A percentile compares a stretch with the other conserved stretches of the same genome.
These are phyloP conservation scores for Cutaneotrichosporon cutaneum DNA, from an alignment of 1,284 basidiomycete genomes.

Conservation along the genomic window DNA sequence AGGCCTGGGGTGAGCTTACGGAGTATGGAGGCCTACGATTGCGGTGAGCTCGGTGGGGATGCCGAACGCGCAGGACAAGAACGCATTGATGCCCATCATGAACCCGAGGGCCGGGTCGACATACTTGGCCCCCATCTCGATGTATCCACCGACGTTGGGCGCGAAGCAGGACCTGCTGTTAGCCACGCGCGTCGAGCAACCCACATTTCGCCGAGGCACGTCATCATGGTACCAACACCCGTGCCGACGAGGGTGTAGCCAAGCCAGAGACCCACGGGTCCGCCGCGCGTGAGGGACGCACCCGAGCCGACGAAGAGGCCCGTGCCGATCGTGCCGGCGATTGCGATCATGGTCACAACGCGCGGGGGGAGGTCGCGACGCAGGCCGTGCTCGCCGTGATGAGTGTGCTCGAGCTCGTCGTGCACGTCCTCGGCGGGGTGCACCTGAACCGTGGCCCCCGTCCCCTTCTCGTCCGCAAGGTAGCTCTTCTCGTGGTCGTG, in stretches of 20 bases:
- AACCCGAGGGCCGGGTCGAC: slow-evolving; percentile 60
- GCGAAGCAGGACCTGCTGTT: slow-evolving; percentile 20
- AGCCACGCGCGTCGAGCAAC: not conserved
- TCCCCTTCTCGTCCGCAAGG: slow-evolving; percentile 1
- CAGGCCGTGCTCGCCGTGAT: slow-evolving; percentile 15
- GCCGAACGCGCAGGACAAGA: slow-evolving; percentile 59
- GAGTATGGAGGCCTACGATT: slow-evolving; percentile 43
- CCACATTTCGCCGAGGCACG: slow-evolving; percentile 22
- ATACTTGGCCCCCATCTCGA: slow-evolving; percentile 29
- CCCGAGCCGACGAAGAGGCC: slow-evolving; percentile 52
- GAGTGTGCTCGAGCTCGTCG: slow-evolving; percentile 12
- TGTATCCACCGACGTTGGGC: slow-evolving; percentile 28
- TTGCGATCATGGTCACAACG: slow-evolving; percentile 44
- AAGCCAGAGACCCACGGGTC: slow-evolving; percentile 52
- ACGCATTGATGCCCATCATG: slow-evolving; percentile 61
- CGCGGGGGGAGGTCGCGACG: slow-evolving; percentile 17
- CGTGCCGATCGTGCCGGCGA: slow-evolving; percentile 57
- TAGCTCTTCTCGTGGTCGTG: not conserved
- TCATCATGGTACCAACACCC: slow-evolving; percentile 25
- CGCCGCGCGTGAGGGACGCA: slow-evolving; percentile 34
- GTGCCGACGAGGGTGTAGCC: slow-evolving; percentile 31
- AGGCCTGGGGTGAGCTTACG: slow-evolving; percentile 44
- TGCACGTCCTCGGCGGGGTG: slow-evolving; percentile 8
- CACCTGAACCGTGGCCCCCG: not conserved
- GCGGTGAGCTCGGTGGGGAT: slow-evolving; percentile 68